A percentile compares a stretch with the other conserved stretches of the same genome.
Conservation (phyloP, 345 rosid species). For the Triadica sebifera region DNA sequence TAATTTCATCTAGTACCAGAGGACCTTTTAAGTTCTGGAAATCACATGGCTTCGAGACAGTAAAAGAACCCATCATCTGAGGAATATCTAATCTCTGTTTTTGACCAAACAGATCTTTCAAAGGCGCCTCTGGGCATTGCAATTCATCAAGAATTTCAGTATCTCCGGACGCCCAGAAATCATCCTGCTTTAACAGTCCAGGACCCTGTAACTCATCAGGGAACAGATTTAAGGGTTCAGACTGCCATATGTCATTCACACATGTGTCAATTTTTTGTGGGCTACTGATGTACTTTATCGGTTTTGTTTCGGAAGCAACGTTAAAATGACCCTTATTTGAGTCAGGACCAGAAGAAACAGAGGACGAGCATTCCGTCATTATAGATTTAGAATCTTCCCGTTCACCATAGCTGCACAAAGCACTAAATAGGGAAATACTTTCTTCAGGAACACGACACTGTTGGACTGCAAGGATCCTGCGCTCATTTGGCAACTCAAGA, state of each 20-base stretch:
- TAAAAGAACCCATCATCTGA: conserved; percentile 27
- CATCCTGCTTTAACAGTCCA: conserved; percentile 26
- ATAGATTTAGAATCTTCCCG: conserved; percentile 88
- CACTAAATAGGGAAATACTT: conserved; percentile 67
- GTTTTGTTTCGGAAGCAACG: conserved; percentile 45
- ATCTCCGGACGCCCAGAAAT: conserved; percentile 44
- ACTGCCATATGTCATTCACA: conserved; percentile 46
- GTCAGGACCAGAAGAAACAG: conserved; percentile 73
- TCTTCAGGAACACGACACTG: conserved; percentile 66
- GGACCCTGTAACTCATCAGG: conserved; percentile 33
- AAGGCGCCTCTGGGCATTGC: conserved; percentile 34
- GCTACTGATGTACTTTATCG: conserved; percentile 25
- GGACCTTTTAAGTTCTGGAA: conserved; percentile 25
- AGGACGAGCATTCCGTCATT: conserved; percentile 87
- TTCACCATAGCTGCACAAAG: conserved; percentile 74
- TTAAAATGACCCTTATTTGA: conserved; percentile 48
- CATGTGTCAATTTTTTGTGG: conserved; percentile 31
- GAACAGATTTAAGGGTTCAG: conserved; percentile 35
- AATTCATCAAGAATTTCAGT: conserved; percentile 34
- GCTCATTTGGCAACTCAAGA: conserved; percentile 58
- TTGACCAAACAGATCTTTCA: conserved; percentile 36
- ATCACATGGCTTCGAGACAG: conserved; percentile 19
- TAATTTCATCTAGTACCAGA: conserved; percentile 20
- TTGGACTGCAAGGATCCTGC: conserved; percentile 48
- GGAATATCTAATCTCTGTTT: conserved; percentile 35